These are phyloP conservation scores for Tilletia indica DNA, from an alignment of 1,284 basidiomycete genomes.

Conservation along the genomic window DNA sequence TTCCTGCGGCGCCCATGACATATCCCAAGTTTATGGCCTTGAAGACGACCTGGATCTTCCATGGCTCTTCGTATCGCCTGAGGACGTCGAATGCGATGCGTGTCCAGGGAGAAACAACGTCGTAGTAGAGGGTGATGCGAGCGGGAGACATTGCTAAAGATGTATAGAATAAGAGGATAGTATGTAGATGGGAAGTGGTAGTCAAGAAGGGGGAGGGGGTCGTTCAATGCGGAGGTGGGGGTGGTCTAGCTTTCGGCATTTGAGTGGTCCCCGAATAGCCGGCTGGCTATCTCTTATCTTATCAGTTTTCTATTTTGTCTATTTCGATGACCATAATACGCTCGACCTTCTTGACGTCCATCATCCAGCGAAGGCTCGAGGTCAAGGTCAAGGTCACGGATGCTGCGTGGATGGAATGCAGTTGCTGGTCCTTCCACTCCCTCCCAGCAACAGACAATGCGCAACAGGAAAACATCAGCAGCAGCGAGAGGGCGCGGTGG, in stretches of 20 bases:
- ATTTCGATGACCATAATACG: too few relatives aligned
- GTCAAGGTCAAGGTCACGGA: too few relatives aligned
- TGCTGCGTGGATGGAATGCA: neutral
- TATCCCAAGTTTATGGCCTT: conserved; percentile 46
- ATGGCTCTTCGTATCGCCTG: conserved; percentile 36
- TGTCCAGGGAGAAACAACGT: conserved; percentile 52
- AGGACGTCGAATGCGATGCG: conserved; percentile 44
- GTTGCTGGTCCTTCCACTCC: neutral
- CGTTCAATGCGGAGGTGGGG: too few relatives aligned
- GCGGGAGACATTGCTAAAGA: neutral
- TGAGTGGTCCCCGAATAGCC: too few relatives aligned
- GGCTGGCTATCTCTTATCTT: too few relatives aligned
- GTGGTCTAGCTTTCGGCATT: too few relatives aligned
- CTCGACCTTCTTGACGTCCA: too few relatives aligned
- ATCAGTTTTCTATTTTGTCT: too few relatives aligned
- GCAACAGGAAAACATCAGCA: neutral
- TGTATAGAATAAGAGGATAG: neutral
- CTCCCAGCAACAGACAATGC: neutral
- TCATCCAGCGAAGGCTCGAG: too few relatives aligned
- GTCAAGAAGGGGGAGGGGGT: too few relatives aligned
- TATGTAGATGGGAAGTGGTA: neutral
- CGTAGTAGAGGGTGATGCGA: conserved; percentile 41
- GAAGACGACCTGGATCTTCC: conserved; percentile 43
- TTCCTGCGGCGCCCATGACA: conserved; percentile 49
- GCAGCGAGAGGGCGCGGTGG: neutral